Base-by-base conservation (phyloP, 2,329 filamentous ascomycete species). In the Penicillium concentricum region DNA sequence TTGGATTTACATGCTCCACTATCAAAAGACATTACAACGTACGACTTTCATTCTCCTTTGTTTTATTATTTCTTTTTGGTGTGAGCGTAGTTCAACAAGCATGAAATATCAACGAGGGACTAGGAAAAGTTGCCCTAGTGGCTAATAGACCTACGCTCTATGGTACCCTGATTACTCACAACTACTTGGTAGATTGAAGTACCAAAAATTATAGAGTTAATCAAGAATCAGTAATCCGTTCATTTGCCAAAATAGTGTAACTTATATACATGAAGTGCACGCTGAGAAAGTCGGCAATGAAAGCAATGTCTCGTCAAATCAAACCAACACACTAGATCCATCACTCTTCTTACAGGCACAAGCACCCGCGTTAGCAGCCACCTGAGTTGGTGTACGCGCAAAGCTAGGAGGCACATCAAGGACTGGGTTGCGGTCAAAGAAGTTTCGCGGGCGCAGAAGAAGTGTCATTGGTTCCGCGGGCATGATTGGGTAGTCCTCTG, bases 401-500 rank as follows among this genome's bases (percentile, higher is more conserved):
- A 87, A 93, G 66, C 84, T 89, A 0, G 91, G 90, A 54, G 89
- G 88, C 16, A 95, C 88, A 72, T 95, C 90, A 72, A 95, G 78
- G 53, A 85, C 88, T 2, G 91, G 91, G 70, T 93, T 95, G 65
- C 84, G 82, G 22, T 81, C 77, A 76, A 95, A 96, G 82, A 95
- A 95, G 78, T 95, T 88, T 41, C 91, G 79, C 3, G 91, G 91
- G 32, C 90, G 79, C 39, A 95, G 79, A 35, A 95, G 81, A 64
- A 96, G 78, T 1, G 86, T 90, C 83, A 96, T 92, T 0, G 90
- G 89, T 79, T 92, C 89, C 0, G 85, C 89, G 0, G 91, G 91
- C 92, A 96, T 96, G 65, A 96, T 82, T 30, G 92, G 92, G 79
- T 91, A 96, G 74, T 96, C 92, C 71, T 97, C 92, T 0, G 92